Percentiles rank a stretch among this genome's conserved stretches.
Evolutionary conservation across 345 rosid genomes (phyloP).

Genomic region (Gossypium thurberi): DNA sequence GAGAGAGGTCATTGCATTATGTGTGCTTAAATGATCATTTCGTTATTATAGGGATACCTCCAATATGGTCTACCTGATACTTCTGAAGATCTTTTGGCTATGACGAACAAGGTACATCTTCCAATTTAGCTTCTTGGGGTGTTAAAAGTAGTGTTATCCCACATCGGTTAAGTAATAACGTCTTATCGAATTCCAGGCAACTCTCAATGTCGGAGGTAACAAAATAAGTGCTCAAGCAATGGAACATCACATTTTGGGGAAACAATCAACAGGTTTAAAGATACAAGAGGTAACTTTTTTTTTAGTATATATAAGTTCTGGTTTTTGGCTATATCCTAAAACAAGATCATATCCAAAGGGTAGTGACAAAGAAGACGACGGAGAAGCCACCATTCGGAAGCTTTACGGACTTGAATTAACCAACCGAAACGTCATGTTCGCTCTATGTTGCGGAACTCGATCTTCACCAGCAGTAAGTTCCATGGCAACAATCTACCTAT

Average conservation of each 20-base stretch:
- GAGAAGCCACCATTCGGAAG: slow-evolving; percentile 50
- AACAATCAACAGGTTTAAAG: slow-evolving; percentile 33
- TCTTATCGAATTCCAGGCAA: slow-evolving; percentile 40
- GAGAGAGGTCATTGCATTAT: background rate
- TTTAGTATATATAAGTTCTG: background rate
- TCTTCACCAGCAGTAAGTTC: slow-evolving; percentile 83
- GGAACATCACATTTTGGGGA: slow-evolving; percentile 69
- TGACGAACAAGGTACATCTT: slow-evolving; percentile 51
- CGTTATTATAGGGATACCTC: slow-evolving; percentile 60
- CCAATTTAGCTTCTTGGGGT: background rate
- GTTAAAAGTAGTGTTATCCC: background rate
- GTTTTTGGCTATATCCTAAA: background rate
- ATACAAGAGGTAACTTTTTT: slow-evolving; percentile 33
- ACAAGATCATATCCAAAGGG: slow-evolving; percentile 18
- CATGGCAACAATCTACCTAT: too few species aligned
- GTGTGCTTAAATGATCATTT: background rate
- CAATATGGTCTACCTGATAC: slow-evolving; percentile 75
- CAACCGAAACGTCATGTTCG: slow-evolving; percentile 72
- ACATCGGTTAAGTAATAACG: background rate
- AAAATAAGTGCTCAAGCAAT: slow-evolving; percentile 69
- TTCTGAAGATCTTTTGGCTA: slow-evolving; percentile 50
- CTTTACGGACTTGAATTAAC: slow-evolving; percentile 54
- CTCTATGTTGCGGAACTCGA: slow-evolving; percentile 81
- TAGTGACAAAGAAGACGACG: slow-evolving; percentile 42
- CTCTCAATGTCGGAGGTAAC: slow-evolving; percentile 76